Percentiles rank a stretch among this genome's conserved stretches.
Evolutionary conservation across 2,329 filamentous ascomycete genomes (phyloP).

Genomic region (Alternaria burnsii): DNA sequence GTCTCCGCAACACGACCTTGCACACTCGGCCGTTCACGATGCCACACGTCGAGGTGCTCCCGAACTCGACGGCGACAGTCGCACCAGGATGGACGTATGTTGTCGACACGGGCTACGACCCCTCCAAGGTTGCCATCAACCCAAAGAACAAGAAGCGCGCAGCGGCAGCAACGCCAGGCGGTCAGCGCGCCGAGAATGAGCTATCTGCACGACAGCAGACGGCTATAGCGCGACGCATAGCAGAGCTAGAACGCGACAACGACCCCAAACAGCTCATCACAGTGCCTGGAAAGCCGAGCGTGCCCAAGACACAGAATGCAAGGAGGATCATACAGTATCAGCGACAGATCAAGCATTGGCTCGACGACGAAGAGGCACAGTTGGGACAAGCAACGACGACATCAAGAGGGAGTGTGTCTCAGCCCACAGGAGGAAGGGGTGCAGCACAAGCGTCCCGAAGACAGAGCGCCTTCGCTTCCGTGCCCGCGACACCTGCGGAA

Average conservation of each 20-base stretch:
- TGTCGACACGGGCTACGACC: slow-evolving; percentile 72
- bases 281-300: slow-evolving; percentile 42
- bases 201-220: slow-evolving; percentile 83
- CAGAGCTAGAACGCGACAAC: slow-evolving; percentile 79
- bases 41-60: slow-evolving; percentile 83
- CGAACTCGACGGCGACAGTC: slow-evolving; percentile 70
- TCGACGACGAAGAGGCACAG: slow-evolving; percentile 79
- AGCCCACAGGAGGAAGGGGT: slow-evolving; percentile 23
- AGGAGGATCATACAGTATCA: slow-evolving; percentile 81
- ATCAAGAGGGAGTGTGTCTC: slow-evolving; percentile 14
- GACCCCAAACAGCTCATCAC: slow-evolving; percentile 61
- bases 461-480: slow-evolving; percentile 35
- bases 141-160: slow-evolving; percentile 72
- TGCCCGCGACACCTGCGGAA: slow-evolving; percentile 40
- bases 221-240: slow-evolving; percentile 81
- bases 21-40: slow-evolving; percentile 49
- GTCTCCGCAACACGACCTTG: slow-evolving; percentile 12
- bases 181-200: slow-evolving; percentile 60
- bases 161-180: slow-evolving; percentile 51
- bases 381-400: slow-evolving; percentile 55
- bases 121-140: slow-evolving; percentile 62
- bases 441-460: slow-evolving; percentile 29
- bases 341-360: slow-evolving; percentile 83
- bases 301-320: slow-evolving; percentile 66
- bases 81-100: slow-evolving; percentile 95